Base-by-base conservation (phyloP, 805 yeast genomes). In the Metschnikowia borealis region DNA sequence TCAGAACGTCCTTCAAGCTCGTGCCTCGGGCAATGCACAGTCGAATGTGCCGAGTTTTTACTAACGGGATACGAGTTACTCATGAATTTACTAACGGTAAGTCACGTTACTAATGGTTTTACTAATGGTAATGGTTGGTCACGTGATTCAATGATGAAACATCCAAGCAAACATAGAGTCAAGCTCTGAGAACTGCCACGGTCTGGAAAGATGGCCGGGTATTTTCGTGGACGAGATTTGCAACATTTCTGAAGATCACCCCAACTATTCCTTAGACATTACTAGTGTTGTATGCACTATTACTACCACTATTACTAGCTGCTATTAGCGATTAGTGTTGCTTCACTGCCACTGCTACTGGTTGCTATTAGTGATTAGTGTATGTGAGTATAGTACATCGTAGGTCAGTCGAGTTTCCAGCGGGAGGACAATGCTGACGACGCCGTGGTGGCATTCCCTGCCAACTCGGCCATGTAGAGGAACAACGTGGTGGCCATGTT, bases 141-240 rank as follows among this genome's bases (percentile, higher is more conserved):
- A 52, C 50, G 49, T 40, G 33, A 54, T 63, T 56, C 57, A 48
- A 77, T 84, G 91, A 85, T 85, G 91, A 85, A 79, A 84, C 69
- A 81, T 74, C 71, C 68, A 75, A 81, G 79, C 86, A 84, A 81
- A 83, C 87, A 83, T 84, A 84, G 91, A 85, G 91, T 85, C 91
- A 85, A 85, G 91, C 90, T 85, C 91, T 77, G 88, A 84, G 85
- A 75, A 68, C 69, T 53, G 58, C 66, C 74, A 72, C 70, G 59
- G 75, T 64, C 76, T 71, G 77, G 77, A 71, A 71, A 71, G 68
- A 71, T 71, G 77, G 67, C 71, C 54, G 71, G 75, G 58, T 61
- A 47, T 54, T 54, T 59, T 65, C 67, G 62, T 58, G 80, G 91
- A 85, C 82, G 90, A 85, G 87, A 83, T 68, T 81, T 83, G 87